Conservation (phyloP, 2,329 filamentous ascomycete species). For the Escovopsis sp. region DNA sequence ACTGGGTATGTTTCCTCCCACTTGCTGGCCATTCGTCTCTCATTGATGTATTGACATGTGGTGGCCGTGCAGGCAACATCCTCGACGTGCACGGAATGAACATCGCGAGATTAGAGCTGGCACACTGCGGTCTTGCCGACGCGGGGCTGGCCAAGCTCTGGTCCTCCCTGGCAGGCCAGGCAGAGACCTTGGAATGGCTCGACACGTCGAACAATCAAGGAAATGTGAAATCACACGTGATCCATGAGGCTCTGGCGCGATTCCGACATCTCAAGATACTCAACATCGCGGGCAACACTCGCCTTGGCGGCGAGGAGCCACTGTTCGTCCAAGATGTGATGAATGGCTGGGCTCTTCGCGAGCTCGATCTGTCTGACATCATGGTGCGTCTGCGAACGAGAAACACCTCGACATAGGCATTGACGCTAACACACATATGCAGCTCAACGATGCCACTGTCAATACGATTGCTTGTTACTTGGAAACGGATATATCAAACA, state of each 20-base stretch:
- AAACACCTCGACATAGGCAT: too few species aligned
- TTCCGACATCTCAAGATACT: constrained; percentile 31
- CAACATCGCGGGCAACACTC: constrained; percentile 36
- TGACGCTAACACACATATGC: constrained; percentile 1
- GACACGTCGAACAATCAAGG: constrained; percentile 40
- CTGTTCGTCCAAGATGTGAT: constrained; percentile 32
- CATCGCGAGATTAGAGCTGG: constrained; percentile 34
- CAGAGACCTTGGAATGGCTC: constrained; percentile 30
- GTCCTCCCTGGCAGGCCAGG: constrained; percentile 30
- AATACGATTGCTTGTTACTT: constrained; percentile 32
- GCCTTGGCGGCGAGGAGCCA: constrained; percentile 28
- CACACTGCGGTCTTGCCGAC: constrained; percentile 37
- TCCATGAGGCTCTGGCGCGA: constrained; percentile 29
- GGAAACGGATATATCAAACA: constrained; percentile 22
- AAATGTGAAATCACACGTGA: constrained; percentile 31
- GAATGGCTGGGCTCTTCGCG: constrained; percentile 32
- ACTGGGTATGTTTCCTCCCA: constrained; percentile 22
- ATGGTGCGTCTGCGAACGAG: constrained; percentile 22
- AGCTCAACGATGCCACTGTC: constrained; percentile 37
- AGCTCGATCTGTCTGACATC: constrained; percentile 40
- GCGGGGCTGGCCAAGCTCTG: constrained; percentile 32
- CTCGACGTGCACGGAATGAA: constrained; percentile 21
- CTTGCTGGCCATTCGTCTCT: background rate
- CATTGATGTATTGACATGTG: background rate
- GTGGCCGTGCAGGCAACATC: constrained; percentile 13